These are phyloP conservation scores for Aegle marmelos DNA, from an alignment of 345 rosid species.

Conservation along the genomic window DNA sequence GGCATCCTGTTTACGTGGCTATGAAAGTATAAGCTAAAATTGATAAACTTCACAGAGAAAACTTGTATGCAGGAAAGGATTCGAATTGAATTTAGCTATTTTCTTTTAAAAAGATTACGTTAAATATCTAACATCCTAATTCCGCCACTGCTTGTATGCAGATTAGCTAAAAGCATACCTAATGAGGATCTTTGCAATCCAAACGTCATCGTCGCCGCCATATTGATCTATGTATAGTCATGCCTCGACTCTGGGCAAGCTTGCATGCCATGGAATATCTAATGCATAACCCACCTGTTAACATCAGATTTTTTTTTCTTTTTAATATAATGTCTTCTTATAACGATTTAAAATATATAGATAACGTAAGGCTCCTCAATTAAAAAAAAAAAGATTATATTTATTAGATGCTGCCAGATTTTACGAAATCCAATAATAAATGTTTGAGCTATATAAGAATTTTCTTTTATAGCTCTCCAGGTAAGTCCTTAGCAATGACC, in stretches of 20 bases:
- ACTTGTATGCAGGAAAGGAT: slow-evolving; percentile 48
- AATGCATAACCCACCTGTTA: slow-evolving; percentile 66
- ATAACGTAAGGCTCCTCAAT: too few species aligned
- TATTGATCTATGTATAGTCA: slow-evolving; percentile 85
- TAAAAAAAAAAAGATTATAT: too few species aligned
- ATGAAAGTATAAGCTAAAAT: neutral
- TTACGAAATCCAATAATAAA: too few species aligned
- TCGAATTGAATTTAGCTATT: too few species aligned
- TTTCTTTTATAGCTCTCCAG: slow-evolving; percentile 65
- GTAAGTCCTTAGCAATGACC: slow-evolving; percentile 84
- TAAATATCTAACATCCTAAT: too few species aligned
- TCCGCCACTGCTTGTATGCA: too few species aligned
- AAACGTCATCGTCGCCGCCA: slow-evolving; percentile 85
- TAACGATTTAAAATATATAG: too few species aligned
- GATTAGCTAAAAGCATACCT: slow-evolving; percentile 40
- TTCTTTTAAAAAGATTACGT: too few species aligned
- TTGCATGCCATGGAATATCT: slow-evolving; percentile 82
- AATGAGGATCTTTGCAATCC: slow-evolving; percentile 95
- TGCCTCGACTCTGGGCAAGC: slow-evolving; percentile 81
- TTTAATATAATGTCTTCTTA: too few species aligned
- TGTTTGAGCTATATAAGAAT: neutral
- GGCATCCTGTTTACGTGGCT: slow-evolving; percentile 56
- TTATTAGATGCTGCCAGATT: too few species aligned
- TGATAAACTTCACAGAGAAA: neutral
- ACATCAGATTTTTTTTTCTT: too few species aligned